Conservation (phyloP, 2,329 filamentous ascomycete genomes). For the Alternaria brassicae region DNA sequence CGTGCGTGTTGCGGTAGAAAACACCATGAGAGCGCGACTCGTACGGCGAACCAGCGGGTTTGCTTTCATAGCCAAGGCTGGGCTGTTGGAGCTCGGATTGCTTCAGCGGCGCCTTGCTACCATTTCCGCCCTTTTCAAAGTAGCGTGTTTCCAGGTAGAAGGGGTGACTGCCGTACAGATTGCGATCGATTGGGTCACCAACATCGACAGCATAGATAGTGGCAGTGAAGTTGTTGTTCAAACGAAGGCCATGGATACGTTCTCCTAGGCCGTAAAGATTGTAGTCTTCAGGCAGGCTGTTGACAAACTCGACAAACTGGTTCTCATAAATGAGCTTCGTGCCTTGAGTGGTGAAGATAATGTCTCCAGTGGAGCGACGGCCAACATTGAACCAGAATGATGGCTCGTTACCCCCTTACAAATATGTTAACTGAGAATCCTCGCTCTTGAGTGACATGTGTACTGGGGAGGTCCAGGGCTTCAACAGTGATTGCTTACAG, state of each 20-base stretch:
- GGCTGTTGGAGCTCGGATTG: conserved; percentile 56
- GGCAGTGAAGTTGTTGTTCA: conserved; percentile 76
- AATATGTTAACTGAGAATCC: neutral
- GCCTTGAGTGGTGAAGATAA: conserved; percentile 71
- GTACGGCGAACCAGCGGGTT: conserved; percentile 58
- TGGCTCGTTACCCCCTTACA: conserved; percentile 62
- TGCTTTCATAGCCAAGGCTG: conserved; percentile 15
- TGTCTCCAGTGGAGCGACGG: conserved; percentile 67
- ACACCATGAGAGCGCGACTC: conserved; percentile 76
- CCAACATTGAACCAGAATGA: conserved; percentile 64
- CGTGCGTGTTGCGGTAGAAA: conserved; percentile 78
- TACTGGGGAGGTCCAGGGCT: neutral
- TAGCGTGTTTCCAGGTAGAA: conserved; percentile 83
- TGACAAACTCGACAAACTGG: conserved; percentile 78
- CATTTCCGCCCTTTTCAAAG: conserved; percentile 62
- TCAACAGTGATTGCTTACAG: conserved; percentile 23
- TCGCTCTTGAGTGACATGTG: neutral
- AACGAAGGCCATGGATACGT: conserved; percentile 71
- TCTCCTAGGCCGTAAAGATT: conserved; percentile 80
- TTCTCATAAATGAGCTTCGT: conserved; percentile 74
- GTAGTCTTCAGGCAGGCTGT: conserved; percentile 71
- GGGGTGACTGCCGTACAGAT: conserved; percentile 79
- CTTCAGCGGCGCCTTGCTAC: conserved; percentile 61
- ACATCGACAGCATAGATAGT: conserved; percentile 73
- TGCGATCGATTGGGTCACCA: conserved; percentile 68